Evolutionary conservation across 176 grass and related monocot species (phyloP).

Genomic region (Elymus sibiricus): DNA sequence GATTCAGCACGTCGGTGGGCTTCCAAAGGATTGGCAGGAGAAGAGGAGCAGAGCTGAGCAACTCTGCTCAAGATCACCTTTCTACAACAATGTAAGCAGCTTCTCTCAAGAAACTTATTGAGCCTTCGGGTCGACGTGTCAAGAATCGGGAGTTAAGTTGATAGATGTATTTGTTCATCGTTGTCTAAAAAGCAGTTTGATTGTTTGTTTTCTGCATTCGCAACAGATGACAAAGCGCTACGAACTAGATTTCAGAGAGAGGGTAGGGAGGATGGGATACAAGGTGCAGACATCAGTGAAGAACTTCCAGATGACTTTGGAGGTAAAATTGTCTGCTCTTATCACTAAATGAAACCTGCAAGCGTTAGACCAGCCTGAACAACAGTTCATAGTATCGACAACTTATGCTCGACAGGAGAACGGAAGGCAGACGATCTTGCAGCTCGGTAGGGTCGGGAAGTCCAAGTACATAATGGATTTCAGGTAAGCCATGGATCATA

Average conservation of each 20-base stretch:
- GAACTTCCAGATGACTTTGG: slow-evolving; percentile 84
- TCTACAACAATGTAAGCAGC: slow-evolving; percentile 72
- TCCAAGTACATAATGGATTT: slow-evolving; percentile 92
- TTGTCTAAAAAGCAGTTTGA: neutral
- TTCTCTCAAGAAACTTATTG: neutral
- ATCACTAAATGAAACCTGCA: neutral
- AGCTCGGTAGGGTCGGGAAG: slow-evolving; percentile 73
- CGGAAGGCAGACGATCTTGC: slow-evolving; percentile 74
- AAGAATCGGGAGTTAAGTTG: neutral
- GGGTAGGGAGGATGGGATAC: slow-evolving; percentile 73
- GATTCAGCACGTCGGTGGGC: slow-evolving; percentile 77
- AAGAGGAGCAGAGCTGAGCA: slow-evolving; percentile 55
- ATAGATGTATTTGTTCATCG: neutral
- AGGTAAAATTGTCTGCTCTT: slow-evolving; percentile 30
- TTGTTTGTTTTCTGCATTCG: neutral
- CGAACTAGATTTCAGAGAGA: slow-evolving; percentile 93
- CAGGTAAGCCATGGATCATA: slow-evolving; percentile 37
- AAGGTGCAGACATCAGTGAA: slow-evolving; percentile 91
- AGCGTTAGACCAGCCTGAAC: neutral
- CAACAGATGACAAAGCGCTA: slow-evolving; percentile 69
- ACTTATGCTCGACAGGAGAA: slow-evolving; percentile 44
- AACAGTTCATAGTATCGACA: neutral
- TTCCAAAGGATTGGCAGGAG: slow-evolving; percentile 77
- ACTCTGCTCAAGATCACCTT: slow-evolving; percentile 71
- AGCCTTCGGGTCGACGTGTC: neutral